Conservation (phyloP, 2,329 filamentous ascomycete species). For the Cladophialophora psammophila region DNA sequence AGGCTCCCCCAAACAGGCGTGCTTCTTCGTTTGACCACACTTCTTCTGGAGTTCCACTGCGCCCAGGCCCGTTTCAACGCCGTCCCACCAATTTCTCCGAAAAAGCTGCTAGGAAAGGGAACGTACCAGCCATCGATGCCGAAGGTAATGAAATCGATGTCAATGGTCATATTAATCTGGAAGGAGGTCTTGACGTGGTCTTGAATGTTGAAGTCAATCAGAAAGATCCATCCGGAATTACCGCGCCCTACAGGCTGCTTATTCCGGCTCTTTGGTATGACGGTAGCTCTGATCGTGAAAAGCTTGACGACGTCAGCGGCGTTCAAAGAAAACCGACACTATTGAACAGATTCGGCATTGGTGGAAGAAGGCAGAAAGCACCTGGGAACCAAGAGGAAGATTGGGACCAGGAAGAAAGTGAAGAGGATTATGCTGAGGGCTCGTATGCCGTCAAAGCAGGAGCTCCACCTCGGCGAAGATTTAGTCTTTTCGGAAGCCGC, state of each 20-base stretch:
- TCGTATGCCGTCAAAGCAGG: conserved; percentile 28
- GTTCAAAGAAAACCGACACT: conserved; percentile 36
- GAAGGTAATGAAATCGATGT: conserved; percentile 57
- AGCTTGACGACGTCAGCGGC: conserved; percentile 33
- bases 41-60: conserved; percentile 38
- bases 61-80: conserved; percentile 65
- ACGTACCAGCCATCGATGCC: conserved; percentile 52
- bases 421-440: conserved; percentile 38
- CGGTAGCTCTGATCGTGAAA: conserved; percentile 44
- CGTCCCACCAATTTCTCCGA: conserved; percentile 72
- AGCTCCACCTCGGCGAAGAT: conserved; percentile 31
- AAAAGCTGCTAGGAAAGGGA: conserved; percentile 66
- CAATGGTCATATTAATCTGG: conserved; percentile 70
- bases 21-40: conserved; percentile 39
- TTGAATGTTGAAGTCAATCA: conserved; percentile 89
- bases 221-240: conserved; percentile 85
- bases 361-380: conserved; percentile 29
- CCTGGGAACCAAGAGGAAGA: conserved; percentile 40
- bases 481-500: conserved; percentile 39
- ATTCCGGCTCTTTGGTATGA: conserved; percentile 75
- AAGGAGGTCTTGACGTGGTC: conserved; percentile 84
- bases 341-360: conserved; percentile 38
- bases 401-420: conserved; percentile 41
- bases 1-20: conserved; percentile 18
- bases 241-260: conserved; percentile 83